Conservation (phyloP, 2,329 filamentous ascomycete species). For the Trichophaea hybrida region DNA sequence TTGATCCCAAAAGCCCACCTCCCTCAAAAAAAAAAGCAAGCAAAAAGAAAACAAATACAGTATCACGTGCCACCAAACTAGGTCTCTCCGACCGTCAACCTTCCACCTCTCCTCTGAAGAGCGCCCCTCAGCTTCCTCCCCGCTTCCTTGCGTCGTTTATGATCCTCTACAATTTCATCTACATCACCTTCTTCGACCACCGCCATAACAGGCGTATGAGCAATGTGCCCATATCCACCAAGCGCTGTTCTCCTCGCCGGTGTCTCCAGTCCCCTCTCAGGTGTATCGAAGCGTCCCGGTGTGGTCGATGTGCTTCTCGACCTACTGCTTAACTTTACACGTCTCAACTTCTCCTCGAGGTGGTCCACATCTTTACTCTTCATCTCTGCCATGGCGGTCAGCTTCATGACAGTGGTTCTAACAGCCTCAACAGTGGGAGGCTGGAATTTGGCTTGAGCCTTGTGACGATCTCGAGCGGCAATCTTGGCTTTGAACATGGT, state of each 20-base stretch:
- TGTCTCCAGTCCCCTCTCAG: slow-evolving; percentile 22
- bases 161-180: slow-evolving; percentile 40
- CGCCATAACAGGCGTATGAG: slow-evolving; percentile 14
- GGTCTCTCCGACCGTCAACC: background rate
- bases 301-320: slow-evolving; percentile 29
- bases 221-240: slow-evolving; percentile 43
- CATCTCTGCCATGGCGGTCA: slow-evolving; percentile 51
- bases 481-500: slow-evolving; percentile 67
- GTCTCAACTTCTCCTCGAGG: slow-evolving; percentile 72
- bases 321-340: slow-evolving; percentile 44
- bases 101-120: slow-evolving; percentile 22
- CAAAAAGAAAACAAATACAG: background rate
- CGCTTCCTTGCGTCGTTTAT: slow-evolving; percentile 40
- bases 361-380: slow-evolving; percentile 63
- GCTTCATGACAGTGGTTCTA: slow-evolving; percentile 76
- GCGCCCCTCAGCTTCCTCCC: slow-evolving; percentile 37
- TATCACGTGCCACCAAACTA: background rate
- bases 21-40: background rate
- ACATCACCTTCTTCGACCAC: slow-evolving; percentile 41
- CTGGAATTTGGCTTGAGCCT: slow-evolving; percentile 39
- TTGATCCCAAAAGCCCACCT: no score
- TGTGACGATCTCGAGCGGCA: slow-evolving; percentile 37
- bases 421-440: slow-evolving; percentile 84
- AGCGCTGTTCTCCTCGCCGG: slow-evolving; percentile 28
- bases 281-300: slow-evolving; percentile 33